Base-by-base conservation (phyloP, 208 protist species). In the Trypanosomatidae sp. region DNA sequence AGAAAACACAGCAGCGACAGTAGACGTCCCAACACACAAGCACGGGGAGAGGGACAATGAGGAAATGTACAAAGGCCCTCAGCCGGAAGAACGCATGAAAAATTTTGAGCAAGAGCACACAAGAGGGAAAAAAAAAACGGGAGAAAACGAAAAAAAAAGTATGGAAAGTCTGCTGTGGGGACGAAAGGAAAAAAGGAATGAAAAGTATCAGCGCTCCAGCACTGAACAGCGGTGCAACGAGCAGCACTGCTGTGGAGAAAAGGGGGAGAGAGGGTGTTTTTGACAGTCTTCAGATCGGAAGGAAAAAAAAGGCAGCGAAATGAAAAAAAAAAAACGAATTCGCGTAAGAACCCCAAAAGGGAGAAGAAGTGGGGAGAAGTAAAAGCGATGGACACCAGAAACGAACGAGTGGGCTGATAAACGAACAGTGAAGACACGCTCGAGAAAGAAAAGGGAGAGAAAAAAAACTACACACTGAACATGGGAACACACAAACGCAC, bases 321-420 rank as follows among this genome's bases (percentile, higher is more conserved):
- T 28, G 22, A 47, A 25, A 73, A 66, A 62, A 33, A 46, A 12
- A 30, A 36, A 12, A 13, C 30, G 56, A 50, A n/a, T 33, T 17
- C 30, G 7, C 25, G 12, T 30, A 4, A 33, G 30, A 17, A 12
- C 47, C 10, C 47, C 12, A 52, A 50, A 52, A 59, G 49, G 41
- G 58, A 62, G 30, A 77, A 36, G 60, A n/a, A 44, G 33, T 47
- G 41, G n/a, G n/a, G 41, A 17, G 60, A 28, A 69, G 41, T n/a
- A 10, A 50, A 22, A 46, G 9, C 3, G n/a, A 19, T 5, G 44
- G 0, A 10, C 10, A 22, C 25, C 55, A 41, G 19, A 19, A 33
- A 39, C 15, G 39, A 62, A 62, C 4, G 9, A 10, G 25, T 6
- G 53, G 55, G 7, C 4, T 10, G 28, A 59, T 12, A 3, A 25